These are phyloP conservation scores for Globisporangium splendens DNA, from an alignment of 352 stramenopile genomes.

Conservation along the genomic window DNA sequence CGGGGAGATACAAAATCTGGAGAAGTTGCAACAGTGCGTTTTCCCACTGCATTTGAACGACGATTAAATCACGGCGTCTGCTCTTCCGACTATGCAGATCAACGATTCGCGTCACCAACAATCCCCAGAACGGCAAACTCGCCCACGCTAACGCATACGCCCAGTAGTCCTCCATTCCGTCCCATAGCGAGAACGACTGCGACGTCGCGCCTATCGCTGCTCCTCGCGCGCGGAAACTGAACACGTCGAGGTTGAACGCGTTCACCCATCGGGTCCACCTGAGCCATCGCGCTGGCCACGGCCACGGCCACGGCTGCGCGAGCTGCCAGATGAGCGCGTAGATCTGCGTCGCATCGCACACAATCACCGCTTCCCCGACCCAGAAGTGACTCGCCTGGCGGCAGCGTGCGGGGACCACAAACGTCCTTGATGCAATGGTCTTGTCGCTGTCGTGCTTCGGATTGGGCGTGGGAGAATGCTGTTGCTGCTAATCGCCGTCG, in stretches of 20 bases:
- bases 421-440: not conserved
- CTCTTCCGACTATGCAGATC: constrained; percentile 15
- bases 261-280: constrained; percentile 44
- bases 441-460: not conserved
- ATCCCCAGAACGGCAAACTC: constrained; percentile 20
- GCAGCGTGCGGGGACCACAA: not conserved
- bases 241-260: constrained; percentile 43
- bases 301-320: constrained; percentile 76
- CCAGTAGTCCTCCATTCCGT: constrained; percentile 55
- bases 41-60: constrained; percentile 26
- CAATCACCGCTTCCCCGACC: constrained; percentile 51
- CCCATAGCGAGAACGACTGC: constrained; percentile 57
- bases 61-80: constrained; percentile 25
- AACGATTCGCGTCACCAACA: constrained; percentile 4
- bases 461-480: too few species aligned
- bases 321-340: constrained; percentile 75
- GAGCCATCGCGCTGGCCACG: constrained; percentile 62
- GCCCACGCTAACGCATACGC: constrained; percentile 46
- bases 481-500: too few species aligned
- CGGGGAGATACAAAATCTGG: constrained; percentile 52
- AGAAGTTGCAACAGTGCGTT: constrained; percentile 44
- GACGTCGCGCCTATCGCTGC: constrained; percentile 58
- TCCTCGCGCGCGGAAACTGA: constrained; percentile 47
- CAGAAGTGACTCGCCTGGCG: constrained; percentile 48
- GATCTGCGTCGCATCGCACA: constrained; percentile 48